These are phyloP conservation scores for Vitis cinerea DNA, from an alignment of 164 flowering plant genomes.

Conservation along the genomic window DNA sequence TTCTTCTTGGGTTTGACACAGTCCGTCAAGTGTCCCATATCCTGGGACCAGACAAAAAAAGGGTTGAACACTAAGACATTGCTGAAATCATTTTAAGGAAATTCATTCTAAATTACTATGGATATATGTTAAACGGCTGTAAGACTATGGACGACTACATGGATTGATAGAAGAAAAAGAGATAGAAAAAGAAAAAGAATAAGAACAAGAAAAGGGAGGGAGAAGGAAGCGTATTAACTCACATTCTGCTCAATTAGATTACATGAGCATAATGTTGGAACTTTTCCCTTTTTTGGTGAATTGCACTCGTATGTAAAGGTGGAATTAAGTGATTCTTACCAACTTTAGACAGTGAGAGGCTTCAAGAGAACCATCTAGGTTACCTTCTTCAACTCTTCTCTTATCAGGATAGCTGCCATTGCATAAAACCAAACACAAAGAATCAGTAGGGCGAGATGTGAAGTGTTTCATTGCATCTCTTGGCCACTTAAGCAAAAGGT, in stretches of 20 bases:
- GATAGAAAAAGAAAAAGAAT: not conserved
- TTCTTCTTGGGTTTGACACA: slow-evolving; percentile 30
- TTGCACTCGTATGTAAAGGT: not conserved
- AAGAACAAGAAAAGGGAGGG: not conserved
- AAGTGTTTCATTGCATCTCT: slow-evolving; percentile 1
- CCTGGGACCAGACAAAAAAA: slow-evolving; percentile 38
- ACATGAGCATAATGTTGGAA: not conserved
- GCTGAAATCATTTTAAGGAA: not conserved
- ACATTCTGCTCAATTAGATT: not conserved
- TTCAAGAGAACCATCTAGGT: slow-evolving; percentile 22
- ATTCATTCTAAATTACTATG: not conserved
- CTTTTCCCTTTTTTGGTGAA: not conserved
- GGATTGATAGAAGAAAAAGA: not conserved
- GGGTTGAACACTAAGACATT: slow-evolving; percentile 1
- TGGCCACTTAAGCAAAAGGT: not conserved
- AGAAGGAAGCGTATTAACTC: not conserved
- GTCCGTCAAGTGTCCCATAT: slow-evolving; percentile 31
- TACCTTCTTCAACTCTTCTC: slow-evolving; percentile 31
- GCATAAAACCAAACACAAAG: slow-evolving; percentile 12
- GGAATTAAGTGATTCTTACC: slow-evolving; percentile 28
- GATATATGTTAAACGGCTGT: not conserved
- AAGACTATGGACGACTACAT: not conserved
- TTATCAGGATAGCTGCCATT: slow-evolving; percentile 55
- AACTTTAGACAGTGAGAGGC: slow-evolving; percentile 35
- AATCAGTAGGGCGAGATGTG: slow-evolving; percentile 4